Percentiles rank a stretch among this genome's conserved stretches.
Evolutionary conservation across 2,329 filamentous ascomycete genomes (phyloP).

Genomic region (Sarocladium strictum): DNA sequence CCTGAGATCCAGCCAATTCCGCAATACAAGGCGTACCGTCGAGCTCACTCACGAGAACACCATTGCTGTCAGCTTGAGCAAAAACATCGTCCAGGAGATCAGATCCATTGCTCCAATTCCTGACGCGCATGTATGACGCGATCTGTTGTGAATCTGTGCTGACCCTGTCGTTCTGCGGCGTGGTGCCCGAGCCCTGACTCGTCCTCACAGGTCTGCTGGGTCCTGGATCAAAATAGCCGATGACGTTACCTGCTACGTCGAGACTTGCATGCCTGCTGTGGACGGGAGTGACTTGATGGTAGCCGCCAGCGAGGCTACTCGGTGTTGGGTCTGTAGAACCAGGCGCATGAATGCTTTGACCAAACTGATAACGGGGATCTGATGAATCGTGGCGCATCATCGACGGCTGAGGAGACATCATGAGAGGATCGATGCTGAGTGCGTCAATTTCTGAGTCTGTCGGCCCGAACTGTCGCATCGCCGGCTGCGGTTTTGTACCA

Average conservation of each 20-base stretch:
- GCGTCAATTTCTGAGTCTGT: constrained; percentile 38
- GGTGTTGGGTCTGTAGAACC: constrained; percentile 24
- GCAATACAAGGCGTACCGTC: constrained; percentile 26
- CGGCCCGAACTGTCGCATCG: constrained; percentile 31
- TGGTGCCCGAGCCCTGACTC: constrained; percentile 15
- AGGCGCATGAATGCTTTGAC: constrained; percentile 15
- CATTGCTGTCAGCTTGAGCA: constrained; percentile 13
- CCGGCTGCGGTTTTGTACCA: constrained; percentile 20
- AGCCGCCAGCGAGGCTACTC: constrained; percentile 16
- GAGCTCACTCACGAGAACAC: constrained; percentile 31
- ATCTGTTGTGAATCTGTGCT: constrained; percentile 33
- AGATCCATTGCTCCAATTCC: constrained; percentile 38
- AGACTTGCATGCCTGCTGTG: constrained; percentile 23
- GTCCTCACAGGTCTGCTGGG: constrained; percentile 13
- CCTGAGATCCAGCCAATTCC: constrained; percentile 29
- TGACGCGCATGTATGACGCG: constrained; percentile 26
- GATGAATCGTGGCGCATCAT: neutral
- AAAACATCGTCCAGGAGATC: constrained; percentile 31
- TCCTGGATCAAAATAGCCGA: constrained; percentile 24
- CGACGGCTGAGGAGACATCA: constrained; percentile 20
- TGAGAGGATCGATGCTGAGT: constrained; percentile 35
- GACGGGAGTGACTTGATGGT: constrained; percentile 14
- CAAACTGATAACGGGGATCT: neutral
- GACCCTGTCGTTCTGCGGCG: constrained; percentile 16
- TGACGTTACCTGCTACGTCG: constrained; percentile 18